These are phyloP conservation scores for Sabuloglossum arenarium DNA, from an alignment of 495 filamentous ascomycete genomes.

Conservation along the genomic window DNA sequence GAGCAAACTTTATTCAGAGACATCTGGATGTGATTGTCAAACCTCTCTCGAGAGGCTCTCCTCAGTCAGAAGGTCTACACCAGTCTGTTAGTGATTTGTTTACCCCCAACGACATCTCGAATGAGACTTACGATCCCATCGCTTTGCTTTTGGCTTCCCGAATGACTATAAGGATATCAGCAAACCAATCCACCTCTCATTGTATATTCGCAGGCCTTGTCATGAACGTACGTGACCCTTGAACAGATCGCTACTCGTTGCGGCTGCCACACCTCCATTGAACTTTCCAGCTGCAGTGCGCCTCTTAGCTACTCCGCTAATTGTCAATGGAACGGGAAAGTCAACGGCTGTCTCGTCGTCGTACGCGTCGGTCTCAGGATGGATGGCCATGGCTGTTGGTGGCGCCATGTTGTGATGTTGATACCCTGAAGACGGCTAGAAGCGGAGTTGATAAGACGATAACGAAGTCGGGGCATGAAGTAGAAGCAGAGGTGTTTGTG, in stretches of 20 bases:
- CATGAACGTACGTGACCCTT: conserved; percentile 37
- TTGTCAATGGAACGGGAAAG: conserved; percentile 40
- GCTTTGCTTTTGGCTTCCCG: conserved; percentile 58
- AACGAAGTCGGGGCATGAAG: no score
- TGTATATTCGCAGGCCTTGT: conserved; percentile 12
- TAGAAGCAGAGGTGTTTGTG: no score
- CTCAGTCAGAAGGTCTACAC: conserved; percentile 30
- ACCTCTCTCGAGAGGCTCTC: conserved; percentile 28
- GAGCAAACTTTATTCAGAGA: not conserved
- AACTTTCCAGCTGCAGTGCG: conserved; percentile 46
- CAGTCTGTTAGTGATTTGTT: not conserved
- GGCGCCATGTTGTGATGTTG: conserved; percentile 1
- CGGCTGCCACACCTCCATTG: conserved; percentile 54
- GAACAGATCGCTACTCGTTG: conserved; percentile 62
- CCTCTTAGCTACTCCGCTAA: conserved; percentile 45
- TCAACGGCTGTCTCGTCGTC: not conserved
- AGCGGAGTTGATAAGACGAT: not conserved
- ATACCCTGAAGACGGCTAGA: no score
- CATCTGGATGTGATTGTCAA: not conserved
- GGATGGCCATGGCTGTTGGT: not conserved
- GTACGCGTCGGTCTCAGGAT: not conserved
- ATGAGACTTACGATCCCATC: conserved; percentile 37
- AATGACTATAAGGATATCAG: conserved; percentile 12
- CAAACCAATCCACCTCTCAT: not conserved
- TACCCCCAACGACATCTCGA: not conserved